Evolutionary conservation across 306 rosid species (phyloP), one percentile per base, ranked within the genome.

Genomic region (Vigna nakashimae): DNA sequence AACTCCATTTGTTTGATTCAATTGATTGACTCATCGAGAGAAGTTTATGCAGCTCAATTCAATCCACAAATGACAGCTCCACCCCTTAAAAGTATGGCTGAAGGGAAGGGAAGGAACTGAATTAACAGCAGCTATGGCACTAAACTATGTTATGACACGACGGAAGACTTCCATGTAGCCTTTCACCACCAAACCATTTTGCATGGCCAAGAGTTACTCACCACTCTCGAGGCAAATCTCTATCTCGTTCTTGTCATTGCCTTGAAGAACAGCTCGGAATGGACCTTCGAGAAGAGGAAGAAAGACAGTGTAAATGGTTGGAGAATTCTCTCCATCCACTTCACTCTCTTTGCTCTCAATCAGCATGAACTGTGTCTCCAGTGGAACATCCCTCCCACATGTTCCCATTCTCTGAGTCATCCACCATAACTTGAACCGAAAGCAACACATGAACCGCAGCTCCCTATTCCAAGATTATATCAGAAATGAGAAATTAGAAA

Each of bases 381-480:
- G 67, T 53, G 99, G 99, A 71, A 96, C 83, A 71, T 96, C 99
- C 80, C 74, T 87, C 57, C 97, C 99, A 82, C 86, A 87, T 17
- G 87, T 87, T 73, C 99, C 99, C 96, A 91, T 92, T 72, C 96
- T 92, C 52, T 96, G 99, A n/a, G 99, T 92, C 99, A 95, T 95
- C 99, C 99, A 95, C 99, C 99, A 95, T 73, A 95, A 82, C 88
- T 92, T 92, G 90, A 95, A 95, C 48, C 99, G 96, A 78, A 95
- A 95, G 59, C 91, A 90, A 81, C 98, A 91, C 90, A 92, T 62
- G 88, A 95, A 95, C 17, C 97, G 89, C 1, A 79, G 86, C 34
- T 84, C 99, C 87, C 99, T 95, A 75, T 22, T 46, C 49, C 42
- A 20, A 52, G 71, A 70, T 45, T 64, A 10, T 30, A 20, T 8